Evolutionary conservation across 179 eudicot genomes (phyloP).

Genomic region (Camellia oleifera): DNA sequence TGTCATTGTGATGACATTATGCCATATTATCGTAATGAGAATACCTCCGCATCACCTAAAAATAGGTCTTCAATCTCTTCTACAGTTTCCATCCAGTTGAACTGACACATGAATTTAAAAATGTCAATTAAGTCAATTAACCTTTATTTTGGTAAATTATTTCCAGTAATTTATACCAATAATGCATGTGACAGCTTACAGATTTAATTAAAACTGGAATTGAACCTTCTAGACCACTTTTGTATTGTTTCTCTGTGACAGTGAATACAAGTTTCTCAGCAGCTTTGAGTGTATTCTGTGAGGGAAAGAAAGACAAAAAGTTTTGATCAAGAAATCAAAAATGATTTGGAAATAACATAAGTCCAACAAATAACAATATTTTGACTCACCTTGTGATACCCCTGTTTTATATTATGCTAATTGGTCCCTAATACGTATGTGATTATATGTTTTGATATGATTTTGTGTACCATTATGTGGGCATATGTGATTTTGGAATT

Average conservation of each 20-base stretch:
- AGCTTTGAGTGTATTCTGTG: conserved; percentile 30
- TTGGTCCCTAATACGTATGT: too few relatives aligned
- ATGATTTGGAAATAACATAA: neutral
- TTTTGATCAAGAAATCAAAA: neutral
- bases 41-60: conserved; percentile 50
- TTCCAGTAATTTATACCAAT: neutral
- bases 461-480: too few relatives aligned
- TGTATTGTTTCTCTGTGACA: conserved; percentile 33
- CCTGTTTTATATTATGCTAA: too few relatives aligned
- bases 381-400: too few relatives aligned
- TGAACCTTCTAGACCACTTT: conserved; percentile 34
- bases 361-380: neutral
- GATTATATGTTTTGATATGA: too few relatives aligned
- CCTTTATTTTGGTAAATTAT: neutral
- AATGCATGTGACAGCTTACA: conserved; percentile 17
- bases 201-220: conserved; percentile 36
- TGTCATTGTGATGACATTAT: neutral
- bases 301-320: conserved; percentile 3
- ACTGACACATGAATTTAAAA: conserved; percentile 15
- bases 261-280: conserved; percentile 32
- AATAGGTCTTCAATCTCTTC: conserved; percentile 51
- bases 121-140: neutral
- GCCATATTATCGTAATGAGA: neutral
- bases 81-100: conserved; percentile 43
- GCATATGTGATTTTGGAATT: too few relatives aligned